phyloP scores from a whole-genome alignment of 768 basidiomycete genomes.

The Calvatia gigantea region DNA sequence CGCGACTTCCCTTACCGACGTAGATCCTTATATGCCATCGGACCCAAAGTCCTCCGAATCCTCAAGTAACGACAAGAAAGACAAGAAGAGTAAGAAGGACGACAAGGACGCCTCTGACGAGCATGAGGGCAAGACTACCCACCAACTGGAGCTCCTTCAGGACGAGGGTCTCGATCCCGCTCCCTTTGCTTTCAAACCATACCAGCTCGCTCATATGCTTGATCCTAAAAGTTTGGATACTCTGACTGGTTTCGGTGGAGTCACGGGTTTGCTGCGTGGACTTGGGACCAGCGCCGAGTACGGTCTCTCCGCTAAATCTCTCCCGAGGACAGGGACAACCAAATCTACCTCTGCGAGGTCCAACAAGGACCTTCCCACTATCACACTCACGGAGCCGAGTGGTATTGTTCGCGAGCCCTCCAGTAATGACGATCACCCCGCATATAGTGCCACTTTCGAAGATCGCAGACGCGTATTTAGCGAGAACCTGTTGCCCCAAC shows the following conservation, averaged over 20 bases:
- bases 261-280: conserved; percentile 58
- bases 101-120: conserved; percentile 23
- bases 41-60: conserved; percentile 4
- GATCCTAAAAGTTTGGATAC: conserved; percentile 81
- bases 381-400: conserved; percentile 37
- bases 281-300: conserved; percentile 62
- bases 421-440: conserved; percentile 18
- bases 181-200: conserved; percentile 75
- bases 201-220: conserved; percentile 76
- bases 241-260: conserved; percentile 71
- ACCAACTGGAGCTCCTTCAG: conserved; percentile 34
- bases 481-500: conserved; percentile 66
- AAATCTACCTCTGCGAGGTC: conserved; percentile 15
- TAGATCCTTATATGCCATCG: conserved; percentile 20
- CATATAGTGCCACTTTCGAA: conserved; percentile 43
- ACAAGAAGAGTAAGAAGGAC: conserved; percentile 15
- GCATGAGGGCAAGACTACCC: conserved; percentile 25
- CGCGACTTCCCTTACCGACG: conserved; percentile 31
- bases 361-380: conserved; percentile 26
- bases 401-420: conserved; percentile 23
- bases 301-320: conserved; percentile 36
- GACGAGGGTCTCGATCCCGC: conserved; percentile 48
- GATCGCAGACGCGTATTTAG: conserved; percentile 72
- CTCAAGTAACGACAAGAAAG: conserved; percentile 22
- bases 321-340: conserved; percentile 1